Conservation (phyloP, 176 grass and related monocot species). For the Musa troglodytarum region DNA sequence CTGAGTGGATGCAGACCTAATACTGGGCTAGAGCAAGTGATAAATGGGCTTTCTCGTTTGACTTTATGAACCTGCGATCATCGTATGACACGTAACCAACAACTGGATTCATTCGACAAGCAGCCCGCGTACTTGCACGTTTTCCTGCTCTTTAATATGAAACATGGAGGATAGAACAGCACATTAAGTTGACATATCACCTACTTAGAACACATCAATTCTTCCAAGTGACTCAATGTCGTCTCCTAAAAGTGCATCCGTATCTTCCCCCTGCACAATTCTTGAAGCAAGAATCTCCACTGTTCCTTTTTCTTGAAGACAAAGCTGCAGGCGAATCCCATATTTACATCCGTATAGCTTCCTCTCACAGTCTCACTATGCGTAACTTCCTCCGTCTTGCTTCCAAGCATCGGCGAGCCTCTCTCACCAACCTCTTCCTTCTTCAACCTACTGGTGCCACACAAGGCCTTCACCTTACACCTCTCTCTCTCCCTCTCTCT, state of each 20-base stretch:
- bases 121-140: no score
- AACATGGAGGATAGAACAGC: no score
- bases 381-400: conserved; percentile 33
- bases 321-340: neutral
- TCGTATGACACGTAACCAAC: no score
- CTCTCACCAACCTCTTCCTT: neutral
- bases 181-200: neutral
- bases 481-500: no score
- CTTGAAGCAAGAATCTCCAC: neutral
- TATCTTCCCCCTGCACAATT: neutral
- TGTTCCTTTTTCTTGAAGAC: conserved; percentile 17
- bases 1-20: no score
- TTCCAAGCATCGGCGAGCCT: conserved; percentile 41
- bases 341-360: neutral
- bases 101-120: no score
- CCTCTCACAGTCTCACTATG: neutral
- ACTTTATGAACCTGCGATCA: no score
- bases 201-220: neutral
- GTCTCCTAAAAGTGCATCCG: no score
- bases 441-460: conserved; percentile 15
- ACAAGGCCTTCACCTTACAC: no score
- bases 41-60: no score
- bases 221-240: conserved; percentile 12
- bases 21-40: no score
- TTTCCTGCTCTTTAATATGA: no score